These are phyloP conservation scores for Oryza meyeriana DNA, from an alignment of 176 grass and related monocot species.

Conservation along the genomic window DNA sequence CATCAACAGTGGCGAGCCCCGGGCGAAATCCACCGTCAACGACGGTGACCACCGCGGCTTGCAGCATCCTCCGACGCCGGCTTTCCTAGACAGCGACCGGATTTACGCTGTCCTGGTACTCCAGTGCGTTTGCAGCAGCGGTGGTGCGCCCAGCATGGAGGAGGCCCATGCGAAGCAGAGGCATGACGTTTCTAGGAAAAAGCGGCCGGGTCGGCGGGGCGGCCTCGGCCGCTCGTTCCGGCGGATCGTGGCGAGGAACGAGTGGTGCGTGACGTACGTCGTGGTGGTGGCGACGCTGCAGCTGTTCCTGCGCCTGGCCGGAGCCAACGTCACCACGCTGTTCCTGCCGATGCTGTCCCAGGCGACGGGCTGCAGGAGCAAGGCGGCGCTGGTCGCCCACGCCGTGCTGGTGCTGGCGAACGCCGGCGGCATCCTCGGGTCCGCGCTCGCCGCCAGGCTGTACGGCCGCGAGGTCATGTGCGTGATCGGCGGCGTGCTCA, in stretches of 20 bases:
- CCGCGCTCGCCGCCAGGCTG: not conserved
- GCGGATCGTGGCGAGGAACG: not conserved
- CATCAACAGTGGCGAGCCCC: not conserved
- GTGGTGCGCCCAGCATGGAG: not conserved
- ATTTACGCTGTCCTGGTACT: not conserved
- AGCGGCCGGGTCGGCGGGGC: not conserved
- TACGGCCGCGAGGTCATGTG: conserved; percentile 15
- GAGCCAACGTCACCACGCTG: not conserved
- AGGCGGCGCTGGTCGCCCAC: not conserved
- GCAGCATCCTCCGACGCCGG: not conserved
- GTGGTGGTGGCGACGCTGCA: conserved; percentile 16
- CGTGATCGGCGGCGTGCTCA: conserved; percentile 3
- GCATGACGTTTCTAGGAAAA: not conserved
- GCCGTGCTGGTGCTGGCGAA: not conserved
- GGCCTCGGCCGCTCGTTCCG: not conserved
- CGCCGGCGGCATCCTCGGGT: conserved; percentile 28
- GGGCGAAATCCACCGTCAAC: not conserved
- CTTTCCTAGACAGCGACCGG: not conserved
- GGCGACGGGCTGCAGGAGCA: not conserved
- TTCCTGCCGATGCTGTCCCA: conserved; percentile 24
- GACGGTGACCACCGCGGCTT: not conserved
- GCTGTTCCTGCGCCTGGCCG: conserved; percentile 24
- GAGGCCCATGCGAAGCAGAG: not conserved
- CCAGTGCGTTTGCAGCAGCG: not conserved
- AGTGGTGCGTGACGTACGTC: not conserved